A percentile compares a stretch with the other conserved stretches of the same genome.
phyloP scores from a whole-genome alignment of 2,329 filamentous ascomycete genomes.

The Cyclaneusma minus region DNA sequence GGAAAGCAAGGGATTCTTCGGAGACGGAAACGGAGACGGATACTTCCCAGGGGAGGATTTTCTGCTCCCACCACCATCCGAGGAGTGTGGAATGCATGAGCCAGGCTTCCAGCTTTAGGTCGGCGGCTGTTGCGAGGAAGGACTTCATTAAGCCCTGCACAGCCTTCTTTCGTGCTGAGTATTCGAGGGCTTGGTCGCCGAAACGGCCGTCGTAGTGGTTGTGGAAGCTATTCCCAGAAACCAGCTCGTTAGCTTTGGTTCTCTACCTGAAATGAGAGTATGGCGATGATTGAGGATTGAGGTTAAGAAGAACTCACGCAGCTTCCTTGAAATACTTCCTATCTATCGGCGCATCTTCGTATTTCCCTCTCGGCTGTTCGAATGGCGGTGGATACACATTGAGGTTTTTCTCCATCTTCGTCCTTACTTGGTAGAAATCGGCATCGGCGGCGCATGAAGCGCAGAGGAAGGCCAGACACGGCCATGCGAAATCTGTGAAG shows the following conservation, averaged over 20 bases:
- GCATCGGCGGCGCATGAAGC: slow-evolving; percentile 9
- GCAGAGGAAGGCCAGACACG: neutral
- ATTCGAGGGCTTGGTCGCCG: slow-evolving; percentile 22
- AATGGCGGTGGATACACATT: too few relatives aligned
- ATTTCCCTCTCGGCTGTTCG: too few relatives aligned
- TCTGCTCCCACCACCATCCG: slow-evolving; percentile 75
- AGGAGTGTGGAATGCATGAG: slow-evolving; percentile 71
- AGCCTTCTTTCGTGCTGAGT: slow-evolving; percentile 28
- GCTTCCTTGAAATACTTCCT: slow-evolving; percentile 17
- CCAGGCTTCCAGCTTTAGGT: slow-evolving; percentile 31
- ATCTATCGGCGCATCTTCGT: slow-evolving; percentile 17
- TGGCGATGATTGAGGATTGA: slow-evolving; percentile 4
- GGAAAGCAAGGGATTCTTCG: slow-evolving; percentile 36
- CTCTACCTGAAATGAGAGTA: neutral
- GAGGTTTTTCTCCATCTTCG: slow-evolving; percentile 14
- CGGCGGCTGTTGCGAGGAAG: slow-evolving; percentile 52
- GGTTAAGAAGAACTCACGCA: slow-evolving; percentile 16
- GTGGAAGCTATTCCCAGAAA: slow-evolving; percentile 5
- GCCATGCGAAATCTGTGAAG: neutral
- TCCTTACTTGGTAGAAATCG: slow-evolving; percentile 16
- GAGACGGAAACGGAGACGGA: slow-evolving; percentile 49
- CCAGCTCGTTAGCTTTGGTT: slow-evolving; percentile 1
- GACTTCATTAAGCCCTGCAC: slow-evolving; percentile 59
- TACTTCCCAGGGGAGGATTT: slow-evolving; percentile 67
- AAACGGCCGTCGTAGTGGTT: slow-evolving; percentile 17